phyloP scores from a whole-genome alignment of 2,329 filamentous ascomycete genomes.

The Colletotrichum sp. region DNA sequence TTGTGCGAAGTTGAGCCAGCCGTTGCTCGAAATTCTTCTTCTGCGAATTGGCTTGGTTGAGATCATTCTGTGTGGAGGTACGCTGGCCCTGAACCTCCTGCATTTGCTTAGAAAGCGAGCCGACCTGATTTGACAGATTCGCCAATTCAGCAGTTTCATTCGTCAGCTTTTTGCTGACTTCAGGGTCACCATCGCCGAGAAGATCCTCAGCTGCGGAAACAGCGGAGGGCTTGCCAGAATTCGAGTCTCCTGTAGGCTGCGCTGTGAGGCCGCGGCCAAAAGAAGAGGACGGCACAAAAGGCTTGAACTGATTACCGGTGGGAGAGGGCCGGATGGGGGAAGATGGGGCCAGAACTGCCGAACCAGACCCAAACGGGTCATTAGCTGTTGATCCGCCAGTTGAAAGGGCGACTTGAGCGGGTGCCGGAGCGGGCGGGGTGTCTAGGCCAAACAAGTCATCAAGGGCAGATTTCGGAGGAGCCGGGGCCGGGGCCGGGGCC shows the following conservation, averaged over 20 bases:
- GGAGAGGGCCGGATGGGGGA: conserved; percentile 59
- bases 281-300: conserved; percentile 89
- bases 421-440: conserved; percentile 48
- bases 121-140: conserved; percentile 95
- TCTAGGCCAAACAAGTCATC: conserved; percentile 96
- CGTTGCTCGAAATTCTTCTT: conserved; percentile 94
- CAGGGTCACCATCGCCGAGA: conserved; percentile 87
- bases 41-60: conserved; percentile 81
- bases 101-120: conserved; percentile 90
- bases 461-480: conserved; percentile 77
- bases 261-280: conserved; percentile 85
- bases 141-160: conserved; percentile 91
- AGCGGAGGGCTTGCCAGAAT: conserved; percentile 45
- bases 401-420: conserved; percentile 65
- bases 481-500: conserved; percentile 40
- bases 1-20: conserved; percentile 80
- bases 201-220: conserved; percentile 74
- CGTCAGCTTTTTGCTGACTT: conserved; percentile 86
- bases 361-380: conserved; percentile 67
- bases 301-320: conserved; percentile 72
- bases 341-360: conserved; percentile 51
- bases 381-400: conserved; percentile 74
- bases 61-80: conserved; percentile 77
- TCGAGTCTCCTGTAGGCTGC: conserved; percentile 73
- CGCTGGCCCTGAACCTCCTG: conserved; percentile 89